Evolutionary conservation across 345 rosid species (phyloP).

Genomic region (Boechera retrofracta): DNA sequence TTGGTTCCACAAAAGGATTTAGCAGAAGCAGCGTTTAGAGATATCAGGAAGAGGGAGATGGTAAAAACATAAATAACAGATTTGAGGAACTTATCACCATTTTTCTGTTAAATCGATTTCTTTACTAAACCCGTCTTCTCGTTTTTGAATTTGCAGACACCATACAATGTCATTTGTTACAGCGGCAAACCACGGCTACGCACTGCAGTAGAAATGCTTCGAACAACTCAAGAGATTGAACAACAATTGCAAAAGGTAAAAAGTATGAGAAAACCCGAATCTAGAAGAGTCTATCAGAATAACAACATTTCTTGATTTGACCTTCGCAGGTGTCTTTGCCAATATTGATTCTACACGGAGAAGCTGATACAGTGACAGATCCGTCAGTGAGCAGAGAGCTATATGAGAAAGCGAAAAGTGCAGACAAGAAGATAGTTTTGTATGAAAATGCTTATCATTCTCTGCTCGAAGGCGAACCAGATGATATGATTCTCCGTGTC

Average conservation of each 20-base stretch:
- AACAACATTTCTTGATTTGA: background rate
- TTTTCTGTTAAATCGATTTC: background rate
- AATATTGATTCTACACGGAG: constrained; percentile 83
- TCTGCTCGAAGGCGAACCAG: constrained; percentile 92
- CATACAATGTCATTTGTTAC: constrained; percentile 78
- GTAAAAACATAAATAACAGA: constrained; percentile 42
- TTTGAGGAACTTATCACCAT: background rate
- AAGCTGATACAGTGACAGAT: constrained; percentile 80
- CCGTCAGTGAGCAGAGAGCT: constrained; percentile 88
- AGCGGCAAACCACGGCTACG: constrained; percentile 76
- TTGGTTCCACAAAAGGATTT: constrained; percentile 88
- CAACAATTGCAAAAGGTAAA: constrained; percentile 62
- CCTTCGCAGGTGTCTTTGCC: constrained; percentile 75
- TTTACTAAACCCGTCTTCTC: background rate
- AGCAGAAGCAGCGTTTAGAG: constrained; percentile 81
- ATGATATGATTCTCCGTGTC: constrained; percentile 71
- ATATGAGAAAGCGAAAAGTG: constrained; percentile 74
- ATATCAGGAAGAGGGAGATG: constrained; percentile 62
- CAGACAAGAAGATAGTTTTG: constrained; percentile 74
- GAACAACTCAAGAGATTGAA: constrained; percentile 76
- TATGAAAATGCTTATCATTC: constrained; percentile 75
- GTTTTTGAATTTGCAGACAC: constrained; percentile 52
- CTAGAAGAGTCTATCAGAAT: background rate
- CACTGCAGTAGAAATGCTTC: constrained; percentile 82
- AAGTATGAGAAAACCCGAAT: background rate